Conservation (phyloP, 352 stramenopile genomes). For the Phytophthora litchii region DNA sequence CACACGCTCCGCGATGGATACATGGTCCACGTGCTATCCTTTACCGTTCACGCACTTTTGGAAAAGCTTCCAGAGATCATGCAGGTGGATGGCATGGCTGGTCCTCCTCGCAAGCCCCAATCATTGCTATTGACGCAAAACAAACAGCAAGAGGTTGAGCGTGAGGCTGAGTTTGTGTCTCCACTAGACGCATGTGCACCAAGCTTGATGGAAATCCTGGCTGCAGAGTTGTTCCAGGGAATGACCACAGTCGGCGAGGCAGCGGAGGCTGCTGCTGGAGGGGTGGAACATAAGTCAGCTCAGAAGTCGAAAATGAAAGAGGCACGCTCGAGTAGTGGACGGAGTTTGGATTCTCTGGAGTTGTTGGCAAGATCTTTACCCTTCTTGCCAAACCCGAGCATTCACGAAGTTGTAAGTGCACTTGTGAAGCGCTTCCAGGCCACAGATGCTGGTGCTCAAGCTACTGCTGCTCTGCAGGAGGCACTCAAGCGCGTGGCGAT, state of each 20-base stretch:
- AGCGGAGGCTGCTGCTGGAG: constrained; percentile 39
- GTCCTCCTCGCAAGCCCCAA: constrained; percentile 22
- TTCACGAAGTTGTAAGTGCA: constrained; percentile 77
- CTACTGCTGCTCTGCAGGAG: constrained; percentile 70
- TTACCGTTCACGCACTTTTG: constrained; percentile 86
- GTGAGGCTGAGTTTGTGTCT: constrained; percentile 50
- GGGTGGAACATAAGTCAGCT: constrained; percentile 48
- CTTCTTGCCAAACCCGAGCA: constrained; percentile 86
- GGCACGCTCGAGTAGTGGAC: constrained; percentile 67
- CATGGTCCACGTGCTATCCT: constrained; percentile 87
- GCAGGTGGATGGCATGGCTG: constrained; percentile 41
- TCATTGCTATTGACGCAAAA: constrained; percentile 27
- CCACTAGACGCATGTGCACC: constrained; percentile 81
- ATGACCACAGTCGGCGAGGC: constrained; percentile 42
- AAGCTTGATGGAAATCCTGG: constrained; percentile 82
- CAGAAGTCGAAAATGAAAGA: constrained; percentile 92
- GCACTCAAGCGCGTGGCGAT: constrained; percentile 82
- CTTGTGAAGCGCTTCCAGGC: constrained; percentile 81
- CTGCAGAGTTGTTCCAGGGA: constrained; percentile 84
- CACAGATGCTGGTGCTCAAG: constrained; percentile 49
- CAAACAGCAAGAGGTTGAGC: constrained; percentile 31
- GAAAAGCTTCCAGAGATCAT: constrained; percentile 78
- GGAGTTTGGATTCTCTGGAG: constrained; percentile 80
- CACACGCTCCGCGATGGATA: constrained; percentile 85
- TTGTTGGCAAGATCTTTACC: constrained; percentile 78